These are phyloP conservation scores for Trypanosoma brucei DNA, from an alignment of 208 protist species.

Conservation along the genomic window DNA sequence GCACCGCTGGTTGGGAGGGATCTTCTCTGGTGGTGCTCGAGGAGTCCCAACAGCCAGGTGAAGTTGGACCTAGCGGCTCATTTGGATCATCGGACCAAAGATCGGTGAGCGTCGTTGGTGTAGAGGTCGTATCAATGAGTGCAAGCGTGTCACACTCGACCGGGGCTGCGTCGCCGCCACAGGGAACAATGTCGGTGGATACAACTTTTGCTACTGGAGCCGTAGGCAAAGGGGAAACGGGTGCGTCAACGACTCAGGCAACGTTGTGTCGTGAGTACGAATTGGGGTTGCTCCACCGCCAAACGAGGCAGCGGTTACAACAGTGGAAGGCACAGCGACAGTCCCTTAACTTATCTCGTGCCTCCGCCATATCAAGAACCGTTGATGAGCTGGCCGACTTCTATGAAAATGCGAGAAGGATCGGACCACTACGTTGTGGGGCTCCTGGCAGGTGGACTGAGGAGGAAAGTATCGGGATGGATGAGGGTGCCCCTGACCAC, in stretches of 20 bases:
- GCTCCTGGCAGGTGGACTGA: neutral
- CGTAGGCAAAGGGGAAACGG: slow-evolving; percentile 26
- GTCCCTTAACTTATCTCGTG: slow-evolving; percentile 38
- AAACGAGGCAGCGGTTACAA: slow-evolving; percentile 30
- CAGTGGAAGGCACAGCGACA: slow-evolving; percentile 61
- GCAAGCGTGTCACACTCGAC: slow-evolving; percentile 40
- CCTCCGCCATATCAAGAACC: slow-evolving; percentile 31
- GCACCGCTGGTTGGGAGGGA: too few species aligned
- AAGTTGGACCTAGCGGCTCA: neutral
- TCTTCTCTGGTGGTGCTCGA: neutral
- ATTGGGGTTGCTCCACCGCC: slow-evolving; percentile 19
- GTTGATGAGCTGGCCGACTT: slow-evolving; percentile 55
- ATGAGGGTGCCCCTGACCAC: neutral
- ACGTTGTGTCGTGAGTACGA: slow-evolving; percentile 39
- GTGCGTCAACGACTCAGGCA: slow-evolving; percentile 6
- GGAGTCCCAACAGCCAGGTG: neutral
- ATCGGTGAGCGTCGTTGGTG: neutral
- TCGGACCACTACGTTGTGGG: neutral
- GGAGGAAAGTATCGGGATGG: neutral
- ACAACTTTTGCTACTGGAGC: slow-evolving; percentile 31
- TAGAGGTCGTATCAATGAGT: neutral
- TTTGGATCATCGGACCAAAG: neutral
- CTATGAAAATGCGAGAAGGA: slow-evolving; percentile 25
- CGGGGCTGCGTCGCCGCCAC: slow-evolving; percentile 46
- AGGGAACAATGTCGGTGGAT: slow-evolving; percentile 67